Percentiles rank a stretch among this genome's conserved stretches.
phyloP scores from a whole-genome alignment of 805 yeast genomes.

The Cyberlindnera galapagoensis region DNA sequence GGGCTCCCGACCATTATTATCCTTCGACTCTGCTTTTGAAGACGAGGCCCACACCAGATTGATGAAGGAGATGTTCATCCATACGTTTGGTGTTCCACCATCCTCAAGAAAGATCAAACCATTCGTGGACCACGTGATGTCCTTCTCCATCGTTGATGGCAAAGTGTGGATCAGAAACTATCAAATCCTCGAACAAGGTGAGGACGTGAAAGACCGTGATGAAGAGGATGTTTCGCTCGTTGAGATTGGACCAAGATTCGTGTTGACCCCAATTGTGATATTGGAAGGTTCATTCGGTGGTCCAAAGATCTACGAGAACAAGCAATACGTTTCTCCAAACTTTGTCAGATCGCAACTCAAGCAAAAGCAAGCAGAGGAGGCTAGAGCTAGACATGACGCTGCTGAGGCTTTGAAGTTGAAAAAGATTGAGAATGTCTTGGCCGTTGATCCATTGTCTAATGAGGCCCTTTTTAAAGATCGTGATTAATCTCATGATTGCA shows the following conservation, averaged over 20 bases:
- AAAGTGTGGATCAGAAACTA: conserved; percentile 95
- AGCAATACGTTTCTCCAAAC: conserved; percentile 95
- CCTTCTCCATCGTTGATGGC: conserved; percentile 86
- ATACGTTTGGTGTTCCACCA: conserved; percentile 93
- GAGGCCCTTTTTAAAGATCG: conserved; percentile 58
- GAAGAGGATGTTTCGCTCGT: conserved; percentile 68
- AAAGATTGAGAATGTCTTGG: conserved; percentile 66
- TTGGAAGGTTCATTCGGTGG: conserved; percentile 98
- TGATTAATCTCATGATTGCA: conserved; percentile 1
- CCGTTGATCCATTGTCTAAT: conserved; percentile 78
- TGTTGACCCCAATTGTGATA: conserved; percentile 82
- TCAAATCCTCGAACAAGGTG: conserved; percentile 68
- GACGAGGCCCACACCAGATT: conserved; percentile 60
- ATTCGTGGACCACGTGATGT: conserved; percentile 90
- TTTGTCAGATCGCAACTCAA: conserved; percentile 84
- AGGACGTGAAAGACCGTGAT: conserved; percentile 46
- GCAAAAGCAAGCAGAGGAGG: conserved; percentile 74
- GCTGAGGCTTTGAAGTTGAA: conserved; percentile 70
- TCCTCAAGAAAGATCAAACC: conserved; percentile 89
- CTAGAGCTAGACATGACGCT: conserved; percentile 71
- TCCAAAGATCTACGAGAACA: conserved; percentile 94
- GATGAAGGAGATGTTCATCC: conserved; percentile 77
- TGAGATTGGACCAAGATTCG: conserved; percentile 96
- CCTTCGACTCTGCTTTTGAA: conserved; percentile 80
- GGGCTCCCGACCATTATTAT: conserved; percentile 90